These are phyloP conservation scores for Saccharomycopsis sp. DNA, from an alignment of 805 yeast genomes.

Conservation along the genomic window DNA sequence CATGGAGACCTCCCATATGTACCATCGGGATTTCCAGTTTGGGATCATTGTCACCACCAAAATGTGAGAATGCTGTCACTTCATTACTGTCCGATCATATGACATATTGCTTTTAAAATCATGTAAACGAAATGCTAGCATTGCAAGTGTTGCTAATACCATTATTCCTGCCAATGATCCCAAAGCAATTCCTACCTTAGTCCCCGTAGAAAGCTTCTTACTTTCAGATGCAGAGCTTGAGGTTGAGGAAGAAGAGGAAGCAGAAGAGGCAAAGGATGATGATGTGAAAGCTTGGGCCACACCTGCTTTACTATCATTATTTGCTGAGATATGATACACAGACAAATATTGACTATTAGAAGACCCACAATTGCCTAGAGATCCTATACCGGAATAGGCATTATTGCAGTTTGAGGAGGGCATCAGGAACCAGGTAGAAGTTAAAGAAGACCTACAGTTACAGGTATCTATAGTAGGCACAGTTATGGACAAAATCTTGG, in stretches of 20 bases:
- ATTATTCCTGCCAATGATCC: background rate
- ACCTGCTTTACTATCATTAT: background rate
- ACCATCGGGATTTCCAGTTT: too few species aligned
- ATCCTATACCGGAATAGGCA: background rate
- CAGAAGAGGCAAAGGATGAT: background rate
- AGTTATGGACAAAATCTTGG: too few species aligned
- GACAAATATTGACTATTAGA: background rate
- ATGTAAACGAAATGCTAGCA: background rate
- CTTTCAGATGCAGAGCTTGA: background rate
- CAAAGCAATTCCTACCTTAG: background rate
- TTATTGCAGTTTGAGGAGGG: background rate
- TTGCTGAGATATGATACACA: background rate
- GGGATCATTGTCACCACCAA: too few species aligned
- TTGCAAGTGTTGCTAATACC: background rate
- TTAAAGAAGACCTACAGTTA: too few species aligned
- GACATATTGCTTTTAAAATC: conserved; percentile 27
- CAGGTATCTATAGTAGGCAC: too few species aligned
- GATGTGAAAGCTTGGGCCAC: background rate
- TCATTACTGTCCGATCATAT: conserved; percentile 27
- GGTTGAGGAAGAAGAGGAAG: background rate
- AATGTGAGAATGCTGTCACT: too few species aligned
- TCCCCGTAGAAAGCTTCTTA: background rate
- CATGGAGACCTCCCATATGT: too few species aligned
- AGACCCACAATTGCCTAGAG: background rate
- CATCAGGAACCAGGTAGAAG: background rate